A percentile compares a stretch with the other conserved stretches of the same genome.
phyloP scores from a whole-genome alignment of 352 stramenopile species.

The Globisporangium paddicum region DNA sequence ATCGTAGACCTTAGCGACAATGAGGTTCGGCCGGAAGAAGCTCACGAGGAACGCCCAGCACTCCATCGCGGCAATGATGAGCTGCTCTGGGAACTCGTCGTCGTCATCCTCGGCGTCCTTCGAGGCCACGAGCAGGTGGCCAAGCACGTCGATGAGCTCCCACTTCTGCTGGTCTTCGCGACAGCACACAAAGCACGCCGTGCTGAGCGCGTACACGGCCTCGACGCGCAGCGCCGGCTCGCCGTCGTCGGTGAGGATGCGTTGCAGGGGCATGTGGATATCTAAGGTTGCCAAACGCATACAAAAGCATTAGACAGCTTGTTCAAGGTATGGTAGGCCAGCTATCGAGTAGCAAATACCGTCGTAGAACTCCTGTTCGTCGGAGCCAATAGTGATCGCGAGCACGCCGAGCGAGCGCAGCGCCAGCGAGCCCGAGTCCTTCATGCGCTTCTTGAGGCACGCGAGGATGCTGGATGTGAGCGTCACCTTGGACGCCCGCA shows the following conservation, averaged over 20 bases:
- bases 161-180: conserved; percentile 57
- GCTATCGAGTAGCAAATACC: conserved; percentile 12
- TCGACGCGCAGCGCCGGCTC: conserved; percentile 44
- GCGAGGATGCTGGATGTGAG: conserved; percentile 34
- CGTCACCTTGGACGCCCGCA: conserved; percentile 31
- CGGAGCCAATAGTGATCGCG: conserved; percentile 47
- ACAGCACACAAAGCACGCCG: conserved; percentile 53
- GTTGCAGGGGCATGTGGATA: conserved; percentile 34
- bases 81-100: conserved; percentile 36
- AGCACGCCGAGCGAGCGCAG: conserved; percentile 43
- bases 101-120: conserved; percentile 47
- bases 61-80: conserved; percentile 55
- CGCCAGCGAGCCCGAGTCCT: conserved; percentile 44
- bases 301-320: background rate
- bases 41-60: conserved; percentile 63
- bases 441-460: conserved; percentile 54
- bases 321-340: no score
- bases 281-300: conserved; percentile 10
- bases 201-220: conserved; percentile 50
- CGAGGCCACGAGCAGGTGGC: conserved; percentile 31
- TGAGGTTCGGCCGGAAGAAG: conserved; percentile 33
- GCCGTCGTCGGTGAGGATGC: conserved; percentile 34
- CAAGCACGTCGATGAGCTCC: conserved; percentile 50
- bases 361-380: conserved; percentile 51
- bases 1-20: conserved; percentile 51